Evolutionary conservation across 2,329 filamentous ascomycete species (phyloP).

Genomic region (Arthrobotrys sphaeroides): DNA sequence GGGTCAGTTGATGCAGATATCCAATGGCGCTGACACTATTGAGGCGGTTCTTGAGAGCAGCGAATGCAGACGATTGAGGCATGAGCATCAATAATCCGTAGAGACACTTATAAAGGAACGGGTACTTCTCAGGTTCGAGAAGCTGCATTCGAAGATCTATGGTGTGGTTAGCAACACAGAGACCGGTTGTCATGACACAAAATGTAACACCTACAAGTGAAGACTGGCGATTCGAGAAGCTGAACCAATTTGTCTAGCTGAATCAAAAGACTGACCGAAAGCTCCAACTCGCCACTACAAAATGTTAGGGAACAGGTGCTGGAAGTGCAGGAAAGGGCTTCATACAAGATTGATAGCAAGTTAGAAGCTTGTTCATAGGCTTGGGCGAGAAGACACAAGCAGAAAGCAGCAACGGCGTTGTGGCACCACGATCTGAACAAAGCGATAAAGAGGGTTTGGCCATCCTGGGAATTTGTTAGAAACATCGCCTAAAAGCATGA

Average conservation of each 20-base stretch:
- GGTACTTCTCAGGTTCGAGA: conserved; percentile 92
- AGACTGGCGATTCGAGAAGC: conserved; percentile 93
- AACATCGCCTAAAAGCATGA: conserved; percentile 35
- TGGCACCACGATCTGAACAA: conserved; percentile 98
- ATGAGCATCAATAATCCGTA: conserved; percentile 97
- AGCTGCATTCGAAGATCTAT: conserved; percentile 91
- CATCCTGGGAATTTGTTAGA: conserved; percentile 70
- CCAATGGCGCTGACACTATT: conserved; percentile 98
- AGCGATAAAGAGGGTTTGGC: conserved; percentile 92
- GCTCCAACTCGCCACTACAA: conserved; percentile 89
- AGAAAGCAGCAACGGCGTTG: conserved; percentile 97
- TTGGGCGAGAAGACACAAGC: conserved; percentile 90
- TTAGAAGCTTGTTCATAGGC: conserved; percentile 98
- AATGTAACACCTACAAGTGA: conserved; percentile 78
- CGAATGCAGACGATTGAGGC: conserved; percentile 97
- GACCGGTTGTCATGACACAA: background rate
- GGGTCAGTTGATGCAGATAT: conserved; percentile 80
- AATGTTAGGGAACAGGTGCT: conserved; percentile 52
- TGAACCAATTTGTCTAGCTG: conserved; percentile 99
- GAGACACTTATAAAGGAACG: conserved; percentile 95
- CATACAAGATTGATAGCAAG: conserved; percentile 90
- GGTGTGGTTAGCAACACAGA: conserved; percentile 12
- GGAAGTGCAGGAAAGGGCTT: background rate
- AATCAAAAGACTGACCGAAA: conserved; percentile 98
- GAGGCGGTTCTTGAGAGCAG: conserved; percentile 91